These are phyloP conservation scores for Colletotrichum sp. DNA, from an alignment of 2,329 filamentous ascomycete species.

Conservation along the genomic window DNA sequence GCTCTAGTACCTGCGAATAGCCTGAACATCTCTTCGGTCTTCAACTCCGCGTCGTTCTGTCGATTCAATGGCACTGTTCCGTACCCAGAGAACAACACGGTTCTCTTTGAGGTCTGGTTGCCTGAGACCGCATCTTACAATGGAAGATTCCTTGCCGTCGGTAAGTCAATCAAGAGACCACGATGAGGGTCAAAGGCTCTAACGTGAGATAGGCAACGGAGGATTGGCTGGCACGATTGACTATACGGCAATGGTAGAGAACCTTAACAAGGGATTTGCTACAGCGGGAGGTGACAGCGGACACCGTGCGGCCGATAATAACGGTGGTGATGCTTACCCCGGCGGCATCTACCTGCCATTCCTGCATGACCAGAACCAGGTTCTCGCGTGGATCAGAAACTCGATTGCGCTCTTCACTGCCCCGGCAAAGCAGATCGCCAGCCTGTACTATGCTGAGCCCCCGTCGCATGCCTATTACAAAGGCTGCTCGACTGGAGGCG, in stretches of 20 bases:
- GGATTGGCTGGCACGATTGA: conserved; percentile 2
- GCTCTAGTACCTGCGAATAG: neutral
- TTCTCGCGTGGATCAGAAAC: conserved; percentile 10
- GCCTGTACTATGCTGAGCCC: neutral
- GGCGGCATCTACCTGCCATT: neutral
- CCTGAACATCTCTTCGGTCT: neutral
- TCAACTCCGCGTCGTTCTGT: neutral
- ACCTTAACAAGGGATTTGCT: neutral
- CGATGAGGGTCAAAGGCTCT: neutral
- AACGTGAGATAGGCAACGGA: neutral
- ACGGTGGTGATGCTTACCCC: neutral
- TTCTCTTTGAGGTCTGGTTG: conserved; percentile 2
- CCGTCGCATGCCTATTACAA: neutral
- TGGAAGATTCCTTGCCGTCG: neutral
- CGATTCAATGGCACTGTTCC: neutral
- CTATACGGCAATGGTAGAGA: neutral
- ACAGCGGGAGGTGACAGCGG: conserved; percentile 7
- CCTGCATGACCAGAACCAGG: conserved; percentile 1
- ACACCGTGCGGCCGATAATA: neutral
- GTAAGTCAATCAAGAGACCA: neutral
- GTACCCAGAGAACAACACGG: neutral
- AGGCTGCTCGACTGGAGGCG: conserved; percentile 9
- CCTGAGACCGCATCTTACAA: neutral
- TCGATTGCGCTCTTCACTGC: neutral
- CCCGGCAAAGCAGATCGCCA: neutral